Percentiles rank a stretch among this genome's conserved stretches.
Evolutionary conservation across 306 rosid species (phyloP).

Genomic region (Rosa multiflora): DNA sequence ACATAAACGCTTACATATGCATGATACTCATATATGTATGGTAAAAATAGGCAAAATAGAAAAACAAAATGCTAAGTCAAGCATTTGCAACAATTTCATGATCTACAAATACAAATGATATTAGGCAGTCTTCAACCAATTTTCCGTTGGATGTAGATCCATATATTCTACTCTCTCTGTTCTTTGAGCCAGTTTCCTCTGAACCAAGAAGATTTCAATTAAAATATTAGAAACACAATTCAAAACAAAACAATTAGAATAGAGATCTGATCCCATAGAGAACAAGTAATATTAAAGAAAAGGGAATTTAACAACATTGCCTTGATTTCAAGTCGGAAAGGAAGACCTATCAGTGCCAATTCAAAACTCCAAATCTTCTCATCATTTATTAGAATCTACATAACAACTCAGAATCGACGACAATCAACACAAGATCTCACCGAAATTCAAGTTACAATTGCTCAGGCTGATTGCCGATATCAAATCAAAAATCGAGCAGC

Average conservation of each 20-base stretch:
- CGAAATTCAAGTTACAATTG: slow-evolving; percentile 16
- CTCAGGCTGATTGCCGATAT: background rate
- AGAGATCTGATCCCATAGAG: slow-evolving; percentile 18
- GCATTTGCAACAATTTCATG: no score
- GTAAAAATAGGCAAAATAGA: no score
- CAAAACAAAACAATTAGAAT: slow-evolving; percentile 15
- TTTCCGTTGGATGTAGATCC: slow-evolving; percentile 97
- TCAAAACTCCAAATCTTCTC: slow-evolving; percentile 14
- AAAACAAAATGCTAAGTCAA: no score
- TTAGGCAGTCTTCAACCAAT: no score
- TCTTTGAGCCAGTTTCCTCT: slow-evolving; percentile 68
- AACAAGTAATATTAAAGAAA: background rate
- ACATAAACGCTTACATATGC: no score
- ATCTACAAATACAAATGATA: no score
- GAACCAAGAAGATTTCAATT: slow-evolving; percentile 19
- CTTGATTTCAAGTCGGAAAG: slow-evolving; percentile 99
- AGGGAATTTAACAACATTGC: slow-evolving; percentile 29
- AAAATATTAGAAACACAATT: slow-evolving; percentile 25
- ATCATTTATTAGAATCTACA: background rate
- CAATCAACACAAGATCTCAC: slow-evolving; percentile 45
- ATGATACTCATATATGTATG: no score
- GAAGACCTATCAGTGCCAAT: slow-evolving; percentile 46
- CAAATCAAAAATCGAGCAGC: slow-evolving; percentile 4
- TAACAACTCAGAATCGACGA: slow-evolving; percentile 20
- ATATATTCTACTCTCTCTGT: slow-evolving; percentile 85